Evolutionary conservation across 305 asterid genomes (phyloP).

Genomic region (Salvia sclarea): DNA sequence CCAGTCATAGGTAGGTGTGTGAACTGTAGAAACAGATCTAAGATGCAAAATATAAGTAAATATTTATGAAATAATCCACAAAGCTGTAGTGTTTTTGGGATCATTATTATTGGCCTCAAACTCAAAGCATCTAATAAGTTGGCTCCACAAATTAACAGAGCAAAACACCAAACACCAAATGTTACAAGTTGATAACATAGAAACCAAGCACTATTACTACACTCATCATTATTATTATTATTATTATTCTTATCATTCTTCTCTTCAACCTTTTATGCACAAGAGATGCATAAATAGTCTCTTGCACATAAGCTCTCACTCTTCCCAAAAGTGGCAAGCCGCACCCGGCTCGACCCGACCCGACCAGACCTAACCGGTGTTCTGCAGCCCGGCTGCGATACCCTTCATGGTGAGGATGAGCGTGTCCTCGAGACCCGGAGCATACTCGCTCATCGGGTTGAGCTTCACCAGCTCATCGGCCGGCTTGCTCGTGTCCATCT

Average conservation of each 20-base stretch:
- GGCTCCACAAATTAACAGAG: background rate
- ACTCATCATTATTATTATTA: no score
- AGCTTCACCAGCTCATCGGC: slow-evolving; percentile 70
- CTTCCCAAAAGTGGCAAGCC: slow-evolving; percentile 22
- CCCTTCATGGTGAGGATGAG: slow-evolving; percentile 90
- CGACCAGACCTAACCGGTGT: slow-evolving; percentile 66
- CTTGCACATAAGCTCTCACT: background rate
- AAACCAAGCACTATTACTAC: background rate
- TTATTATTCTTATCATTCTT: no score
- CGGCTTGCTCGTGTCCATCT: slow-evolving; percentile 55
- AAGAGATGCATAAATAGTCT: background rate
- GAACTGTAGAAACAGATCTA: background rate
- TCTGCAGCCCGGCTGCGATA: slow-evolving; percentile 79
- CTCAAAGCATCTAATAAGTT: background rate
- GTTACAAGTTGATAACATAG: background rate
- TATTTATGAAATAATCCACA: background rate
- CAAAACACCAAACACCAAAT: background rate
- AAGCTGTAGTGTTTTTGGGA: background rate
- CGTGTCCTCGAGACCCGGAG: slow-evolving; percentile 79
- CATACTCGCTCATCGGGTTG: slow-evolving; percentile 72
- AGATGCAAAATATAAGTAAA: background rate
- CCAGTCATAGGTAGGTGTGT: no score
- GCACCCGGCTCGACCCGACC: background rate
- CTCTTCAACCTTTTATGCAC: background rate
- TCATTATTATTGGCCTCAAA: slow-evolving; percentile 2